These are phyloP conservation scores for Sophora flavescens DNA, from an alignment of 306 rosid genomes.

Conservation along the genomic window DNA sequence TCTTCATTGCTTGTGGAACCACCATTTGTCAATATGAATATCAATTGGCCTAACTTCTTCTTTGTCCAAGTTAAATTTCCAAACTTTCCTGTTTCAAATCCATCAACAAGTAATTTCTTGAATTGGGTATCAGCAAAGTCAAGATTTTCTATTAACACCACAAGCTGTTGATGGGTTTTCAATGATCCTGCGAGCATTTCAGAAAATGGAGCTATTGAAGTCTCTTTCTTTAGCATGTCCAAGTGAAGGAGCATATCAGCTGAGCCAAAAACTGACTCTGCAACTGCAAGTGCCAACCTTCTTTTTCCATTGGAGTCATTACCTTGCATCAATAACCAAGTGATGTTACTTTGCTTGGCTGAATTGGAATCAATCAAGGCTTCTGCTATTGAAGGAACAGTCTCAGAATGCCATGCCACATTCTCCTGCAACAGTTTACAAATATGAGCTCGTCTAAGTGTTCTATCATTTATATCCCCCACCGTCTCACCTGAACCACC, in stretches of 20 bases:
- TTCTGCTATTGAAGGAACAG: conserved; percentile 73
- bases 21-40: conserved; percentile 68
- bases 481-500: conserved; percentile 55
- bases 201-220: conserved; percentile 42
- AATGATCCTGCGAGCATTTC: conserved; percentile 58
- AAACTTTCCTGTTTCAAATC: conserved; percentile 65
- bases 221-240: conserved; percentile 58
- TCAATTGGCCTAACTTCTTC: conserved; percentile 49
- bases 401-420: conserved; percentile 89
- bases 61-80: conserved; percentile 51
- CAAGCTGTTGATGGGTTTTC: conserved; percentile 64
- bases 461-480: conserved; percentile 55
- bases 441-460: conserved; percentile 59
- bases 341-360: conserved; percentile 48
- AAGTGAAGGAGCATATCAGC: conserved; percentile 61
- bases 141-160: conserved; percentile 66
- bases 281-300: conserved; percentile 71
- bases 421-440: conserved; percentile 76
- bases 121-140: conserved; percentile 71
- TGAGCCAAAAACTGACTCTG: conserved; percentile 80
- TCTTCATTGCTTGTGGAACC: conserved; percentile 52
- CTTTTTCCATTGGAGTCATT: conserved; percentile 74
- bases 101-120: conserved; percentile 66
- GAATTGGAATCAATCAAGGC: conserved; percentile 60
- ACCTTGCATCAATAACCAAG: conserved; percentile 76